A percentile compares a stretch with the other conserved stretches of the same genome.
Conservation (phyloP, 768 basidiomycete species). For the Lactarius deliciosus region DNA sequence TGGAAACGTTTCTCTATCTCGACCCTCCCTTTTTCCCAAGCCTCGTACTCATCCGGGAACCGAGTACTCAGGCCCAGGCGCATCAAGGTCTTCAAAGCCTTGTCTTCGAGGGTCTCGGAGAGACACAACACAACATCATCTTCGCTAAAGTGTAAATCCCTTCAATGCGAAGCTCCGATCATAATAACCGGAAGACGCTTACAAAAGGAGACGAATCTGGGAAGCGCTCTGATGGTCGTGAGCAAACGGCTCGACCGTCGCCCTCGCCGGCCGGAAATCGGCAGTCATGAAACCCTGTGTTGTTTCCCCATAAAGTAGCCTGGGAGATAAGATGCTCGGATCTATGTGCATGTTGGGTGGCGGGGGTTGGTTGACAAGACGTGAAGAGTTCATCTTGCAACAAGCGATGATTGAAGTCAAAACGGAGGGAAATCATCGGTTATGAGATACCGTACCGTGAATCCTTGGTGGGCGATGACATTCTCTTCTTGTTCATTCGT, state of each 20-base stretch:
- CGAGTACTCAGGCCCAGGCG: neutral
- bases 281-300: slow-evolving; percentile 29
- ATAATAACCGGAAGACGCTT: neutral
- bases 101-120: slow-evolving; percentile 21
- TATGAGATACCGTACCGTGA: slow-evolving; percentile 40
- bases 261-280: slow-evolving; percentile 13
- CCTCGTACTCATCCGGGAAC: slow-evolving; percentile 6
- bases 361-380: neutral
- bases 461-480: slow-evolving; percentile 45
- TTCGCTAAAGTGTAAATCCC: neutral
- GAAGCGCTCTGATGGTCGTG: slow-evolving; percentile 1
- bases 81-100: slow-evolving; percentile 13
- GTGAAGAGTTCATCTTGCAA: slow-evolving; percentile 11
- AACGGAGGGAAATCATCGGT: neutral
- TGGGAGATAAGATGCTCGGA: slow-evolving; percentile 6
- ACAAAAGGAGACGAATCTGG: slow-evolving; percentile 18
- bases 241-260: neutral
- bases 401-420: neutral
- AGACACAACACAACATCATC: slow-evolving; percentile 17
- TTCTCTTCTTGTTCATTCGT: slow-evolving; percentile 59
- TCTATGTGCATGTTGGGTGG: neutral
- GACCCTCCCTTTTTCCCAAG: slow-evolving; percentile 1
- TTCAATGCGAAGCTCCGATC: neutral
- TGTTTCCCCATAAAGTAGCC: slow-evolving; percentile 27
- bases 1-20: neutral